These are phyloP conservation scores for Tephrocybe rancida DNA, from an alignment of 768 basidiomycete genomes.

Conservation along the genomic window DNA sequence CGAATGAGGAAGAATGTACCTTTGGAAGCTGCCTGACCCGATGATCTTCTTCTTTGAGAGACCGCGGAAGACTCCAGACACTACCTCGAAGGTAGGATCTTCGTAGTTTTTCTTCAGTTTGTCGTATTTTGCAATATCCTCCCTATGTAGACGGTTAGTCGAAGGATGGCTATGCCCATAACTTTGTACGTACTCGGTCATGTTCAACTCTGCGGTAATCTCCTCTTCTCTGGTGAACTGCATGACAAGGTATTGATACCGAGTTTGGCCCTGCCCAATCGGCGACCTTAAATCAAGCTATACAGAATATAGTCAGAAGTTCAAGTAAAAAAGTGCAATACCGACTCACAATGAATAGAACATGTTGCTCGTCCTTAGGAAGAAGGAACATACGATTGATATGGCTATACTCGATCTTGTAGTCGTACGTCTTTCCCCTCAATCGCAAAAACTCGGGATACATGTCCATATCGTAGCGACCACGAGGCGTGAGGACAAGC, in stretches of 20 bases:
- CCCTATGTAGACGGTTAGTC: constrained; percentile 40
- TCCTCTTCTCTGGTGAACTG: constrained; percentile 98
- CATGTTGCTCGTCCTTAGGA: constrained; percentile 95
- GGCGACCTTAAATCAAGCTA: constrained; percentile 91
- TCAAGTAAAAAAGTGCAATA: background rate
- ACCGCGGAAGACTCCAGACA: constrained; percentile 91
- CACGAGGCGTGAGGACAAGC: constrained; percentile 92
- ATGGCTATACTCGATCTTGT: constrained; percentile 90
- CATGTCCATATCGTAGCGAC: constrained; percentile 98
- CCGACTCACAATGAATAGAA: constrained; percentile 86
- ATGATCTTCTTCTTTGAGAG: constrained; percentile 91
- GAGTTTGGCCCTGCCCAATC: constrained; percentile 96
- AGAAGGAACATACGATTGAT: constrained; percentile 90
- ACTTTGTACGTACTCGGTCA: constrained; percentile 72
- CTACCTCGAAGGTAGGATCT: constrained; percentile 92
- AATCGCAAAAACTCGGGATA: constrained; percentile 92
- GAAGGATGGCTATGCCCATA: background rate
- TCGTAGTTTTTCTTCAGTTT: constrained; percentile 93
- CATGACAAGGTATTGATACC: constrained; percentile 98
- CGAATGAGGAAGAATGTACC: constrained; percentile 39
- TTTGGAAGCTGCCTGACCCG: constrained; percentile 84
- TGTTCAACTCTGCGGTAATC: constrained; percentile 92
- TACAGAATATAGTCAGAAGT: background rate
- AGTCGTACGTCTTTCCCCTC: constrained; percentile 99
- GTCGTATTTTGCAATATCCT: constrained; percentile 77